Evolutionary conservation across 257 asterid species (phyloP), one percentile per base, ranked within the genome.

Genomic region (Scutellaria barbata): DNA sequence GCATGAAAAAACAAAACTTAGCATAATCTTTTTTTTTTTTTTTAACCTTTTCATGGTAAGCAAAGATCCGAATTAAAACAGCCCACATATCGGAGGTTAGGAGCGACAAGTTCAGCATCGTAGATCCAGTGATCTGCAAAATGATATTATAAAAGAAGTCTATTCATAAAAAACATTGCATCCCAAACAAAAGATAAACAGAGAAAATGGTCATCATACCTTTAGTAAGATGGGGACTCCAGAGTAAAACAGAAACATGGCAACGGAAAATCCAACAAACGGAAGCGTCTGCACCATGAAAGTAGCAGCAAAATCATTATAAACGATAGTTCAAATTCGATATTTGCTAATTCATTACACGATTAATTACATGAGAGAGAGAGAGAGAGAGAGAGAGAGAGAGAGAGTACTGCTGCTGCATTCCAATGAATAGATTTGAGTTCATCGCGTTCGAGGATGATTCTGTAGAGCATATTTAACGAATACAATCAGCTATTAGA

Each of bases 81-180:
- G 98, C 97, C 98, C 98, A 92, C 98, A 92, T 90, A 72, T 92
- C 98, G 16, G 98, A 92, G 68, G 98, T 90, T 66, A 92, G 95
- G 74, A 92, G 82, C 14, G 98, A 90, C 62, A 92, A 81, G 66
- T 92, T 92, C 12, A 92, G 81, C 98, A 92, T 90, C 22, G 98
- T 83, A 30, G 98, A 74, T 63, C 98, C 98, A 80, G 88, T 90
- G 18, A 87, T 82, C 98, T 92, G 96, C 90, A 82, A 0, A 20
- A 39, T 52, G 53, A 72, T 52, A 63, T 60, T 8, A 66, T 0
- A 12, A 37, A 16, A 50, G 14, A 25, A 18, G 6, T 71, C 66
- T 25, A 41, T 11, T 58, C 37, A 56, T 16, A 20, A 57, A 43
- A 10, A 53, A 40, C 16, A 56, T 14, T 30, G 22, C 10, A 33